Conservation (phyloP, 2,329 filamentous ascomycete genomes). For the Beauveria sp. region DNA sequence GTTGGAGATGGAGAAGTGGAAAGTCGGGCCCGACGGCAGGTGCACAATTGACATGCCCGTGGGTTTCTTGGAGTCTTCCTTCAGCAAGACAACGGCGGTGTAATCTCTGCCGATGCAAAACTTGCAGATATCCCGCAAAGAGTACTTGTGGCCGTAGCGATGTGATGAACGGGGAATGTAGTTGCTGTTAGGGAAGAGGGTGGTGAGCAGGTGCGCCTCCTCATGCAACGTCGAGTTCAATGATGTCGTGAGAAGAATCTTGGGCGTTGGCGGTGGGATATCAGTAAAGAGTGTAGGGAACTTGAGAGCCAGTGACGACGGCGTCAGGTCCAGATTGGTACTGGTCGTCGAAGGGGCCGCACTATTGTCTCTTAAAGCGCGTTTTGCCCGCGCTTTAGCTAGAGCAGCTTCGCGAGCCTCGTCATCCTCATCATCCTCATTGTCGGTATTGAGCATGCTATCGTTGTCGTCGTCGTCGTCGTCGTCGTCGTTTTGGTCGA, state of each 20-base stretch:
- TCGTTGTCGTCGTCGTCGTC: conserved; percentile 55
- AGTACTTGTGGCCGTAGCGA: conserved; percentile 83
- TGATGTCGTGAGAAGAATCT: conserved; percentile 86
- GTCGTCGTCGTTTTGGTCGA: conserved; percentile 22
- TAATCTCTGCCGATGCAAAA: conserved; percentile 78
- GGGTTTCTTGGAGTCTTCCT: conserved; percentile 82
- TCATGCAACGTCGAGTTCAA: conserved; percentile 83
- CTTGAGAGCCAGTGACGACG: conserved; percentile 50
- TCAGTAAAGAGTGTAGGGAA: conserved; percentile 57
- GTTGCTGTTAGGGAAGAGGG: conserved; percentile 75
- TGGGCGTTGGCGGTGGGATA: conserved; percentile 55
- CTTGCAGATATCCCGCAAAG: conserved; percentile 77
- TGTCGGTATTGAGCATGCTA: conserved; percentile 69
- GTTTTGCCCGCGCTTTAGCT: conserved; percentile 37
- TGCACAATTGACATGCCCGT: conserved; percentile 78
- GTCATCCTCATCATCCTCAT: conserved; percentile 45
- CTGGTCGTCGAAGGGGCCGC: conserved; percentile 52
- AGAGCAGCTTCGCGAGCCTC: conserved; percentile 36
- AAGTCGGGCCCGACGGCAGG: conserved; percentile 77
- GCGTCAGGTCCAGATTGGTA: conserved; percentile 57
- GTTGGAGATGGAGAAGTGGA: conserved; percentile 85
- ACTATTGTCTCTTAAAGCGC: conserved; percentile 41
- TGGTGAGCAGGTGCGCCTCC: conserved; percentile 69
- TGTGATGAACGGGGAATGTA: conserved; percentile 85
- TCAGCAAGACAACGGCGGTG: conserved; percentile 75